Conservation (phyloP, 495 filamentous ascomycete species). For the Monascus purpureus region DNA sequence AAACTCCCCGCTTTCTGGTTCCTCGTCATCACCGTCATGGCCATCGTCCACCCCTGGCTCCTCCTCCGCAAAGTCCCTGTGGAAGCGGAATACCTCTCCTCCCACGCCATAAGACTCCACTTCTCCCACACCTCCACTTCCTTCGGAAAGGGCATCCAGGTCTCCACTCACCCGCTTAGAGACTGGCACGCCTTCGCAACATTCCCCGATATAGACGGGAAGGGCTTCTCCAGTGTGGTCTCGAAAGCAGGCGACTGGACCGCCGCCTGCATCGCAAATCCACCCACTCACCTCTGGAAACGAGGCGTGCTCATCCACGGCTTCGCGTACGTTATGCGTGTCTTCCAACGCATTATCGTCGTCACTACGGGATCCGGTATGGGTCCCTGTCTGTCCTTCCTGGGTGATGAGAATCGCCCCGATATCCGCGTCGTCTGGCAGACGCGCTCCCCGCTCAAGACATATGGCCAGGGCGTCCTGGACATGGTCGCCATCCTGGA, state of each 20-base stretch:
- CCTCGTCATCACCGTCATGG: constrained; percentile 19
- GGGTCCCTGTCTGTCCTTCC: constrained; percentile 42
- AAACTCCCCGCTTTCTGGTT: constrained; percentile 31
- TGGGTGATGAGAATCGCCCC: constrained; percentile 32
- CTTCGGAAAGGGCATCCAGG: constrained; percentile 32
- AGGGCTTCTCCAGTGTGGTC: constrained; percentile 52
- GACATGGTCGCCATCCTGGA: constrained; percentile 37
- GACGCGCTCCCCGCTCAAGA: constrained; percentile 36
- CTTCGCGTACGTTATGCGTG: constrained; percentile 54
- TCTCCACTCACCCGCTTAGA: constrained; percentile 41
- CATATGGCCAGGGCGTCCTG: constrained; percentile 39
- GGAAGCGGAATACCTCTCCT: constrained; percentile 46
- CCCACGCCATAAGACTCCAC: constrained; percentile 59
- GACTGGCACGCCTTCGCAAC: constrained; percentile 80
- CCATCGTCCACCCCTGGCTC: constrained; percentile 30
- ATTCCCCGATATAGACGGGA: constrained; percentile 35
- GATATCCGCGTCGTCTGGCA: constrained; percentile 46
- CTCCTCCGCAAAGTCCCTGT: constrained; percentile 39
- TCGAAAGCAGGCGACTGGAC: constrained; percentile 86
- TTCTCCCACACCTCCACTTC: constrained; percentile 41
- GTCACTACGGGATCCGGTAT: constrained; percentile 81
- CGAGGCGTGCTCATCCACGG: constrained; percentile 45
- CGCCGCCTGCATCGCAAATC: constrained; percentile 42
- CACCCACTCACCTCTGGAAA: constrained; percentile 34
- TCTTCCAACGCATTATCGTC: constrained; percentile 56